Evolutionary conservation across 208 protist genomes (phyloP), one percentile per base, ranked within the genome.

Genomic region (Wallacemonas sp.): DNA sequence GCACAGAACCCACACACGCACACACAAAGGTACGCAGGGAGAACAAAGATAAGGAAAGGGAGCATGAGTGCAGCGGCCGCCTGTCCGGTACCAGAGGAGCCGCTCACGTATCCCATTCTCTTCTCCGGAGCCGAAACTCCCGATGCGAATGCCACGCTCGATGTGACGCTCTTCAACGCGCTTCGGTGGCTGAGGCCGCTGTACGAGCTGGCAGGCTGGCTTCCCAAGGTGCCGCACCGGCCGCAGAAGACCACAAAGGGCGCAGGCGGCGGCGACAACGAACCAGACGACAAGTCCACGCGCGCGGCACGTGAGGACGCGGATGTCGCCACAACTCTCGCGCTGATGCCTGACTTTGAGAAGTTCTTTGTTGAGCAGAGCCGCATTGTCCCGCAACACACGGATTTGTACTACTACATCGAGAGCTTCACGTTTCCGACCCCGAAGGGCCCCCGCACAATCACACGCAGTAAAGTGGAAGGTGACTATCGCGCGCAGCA

Each of bases 381-480:
- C 36, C 83, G 74, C 30, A 72, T 91, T 0, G 64, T 88, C 41
- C 76, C 80, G 1, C 78, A 81, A 60, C 75, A 86, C 55, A 76
- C 68, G 37, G 64, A 84, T 0, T 32, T 68, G 53, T 77, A 73
- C 32, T 76, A 85, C 66, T 71, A 54, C 54, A 69, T 85, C n/a
- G 68, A 81, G 29, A 77, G 53, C 10, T 68, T 90, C 50, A 76
- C 74, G 12, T 75, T 89, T 58, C 81, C 83, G 4, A 91, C 87
- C n/a, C 78, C 84, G 3, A 87, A 81, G 53, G 84, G 83, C 0
- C 68, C 76, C 17, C 83, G 78, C 17, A 78, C 65, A 17, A 73
- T 93, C 29, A 83, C 84, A 9, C 81, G 82, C 33, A 72, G 68
- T 1, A 76, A 86, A 45, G 78, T 93, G 27, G 81, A 89, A 42